phyloP scores from a whole-genome alignment of 257 asterid genomes.

The Euphrasia confusa region DNA sequence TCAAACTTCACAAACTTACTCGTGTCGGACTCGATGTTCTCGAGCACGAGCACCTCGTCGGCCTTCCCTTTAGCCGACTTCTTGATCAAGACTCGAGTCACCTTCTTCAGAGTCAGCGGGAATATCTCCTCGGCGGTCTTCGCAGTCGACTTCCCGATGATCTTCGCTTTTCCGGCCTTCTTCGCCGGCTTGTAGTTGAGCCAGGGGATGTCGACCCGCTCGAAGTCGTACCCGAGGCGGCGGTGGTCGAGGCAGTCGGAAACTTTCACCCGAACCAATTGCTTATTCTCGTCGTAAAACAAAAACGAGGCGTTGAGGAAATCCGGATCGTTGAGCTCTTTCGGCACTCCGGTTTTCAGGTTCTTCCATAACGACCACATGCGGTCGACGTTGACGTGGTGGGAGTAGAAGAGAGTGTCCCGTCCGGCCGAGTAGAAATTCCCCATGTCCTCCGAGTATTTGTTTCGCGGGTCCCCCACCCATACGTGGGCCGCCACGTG shows the following conservation, averaged over 20 bases:
- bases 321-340: slow-evolving; percentile 31
- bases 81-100: slow-evolving; percentile 25
- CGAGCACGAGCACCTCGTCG: slow-evolving; percentile 34
- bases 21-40: slow-evolving; percentile 26
- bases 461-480: slow-evolving; percentile 39
- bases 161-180: slow-evolving; percentile 22
- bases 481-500: slow-evolving; percentile 40
- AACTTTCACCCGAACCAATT: slow-evolving; percentile 39
- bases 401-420: slow-evolving; percentile 50
- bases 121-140: slow-evolving; percentile 20
- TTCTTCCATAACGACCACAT: slow-evolving; percentile 59
- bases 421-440: slow-evolving; percentile 63
- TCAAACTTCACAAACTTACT: slow-evolving; percentile 40
- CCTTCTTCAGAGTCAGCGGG: slow-evolving; percentile 34
- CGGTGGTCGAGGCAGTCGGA: slow-evolving; percentile 28
- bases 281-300: slow-evolving; percentile 47
- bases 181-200: slow-evolving; percentile 30
- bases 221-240: slow-evolving; percentile 38
- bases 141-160: slow-evolving; percentile 18
- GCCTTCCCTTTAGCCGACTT: slow-evolving; percentile 36
- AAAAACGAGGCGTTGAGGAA: slow-evolving; percentile 41
- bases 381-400: slow-evolving; percentile 60
- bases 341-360: slow-evolving; percentile 26
- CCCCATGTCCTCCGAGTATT: slow-evolving; percentile 45
- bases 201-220: slow-evolving; percentile 41